A percentile compares a stretch with the other conserved stretches of the same genome.
Conservation (phyloP, 192 early-diverging fungal genomes). For the Podila minutissima region DNA sequence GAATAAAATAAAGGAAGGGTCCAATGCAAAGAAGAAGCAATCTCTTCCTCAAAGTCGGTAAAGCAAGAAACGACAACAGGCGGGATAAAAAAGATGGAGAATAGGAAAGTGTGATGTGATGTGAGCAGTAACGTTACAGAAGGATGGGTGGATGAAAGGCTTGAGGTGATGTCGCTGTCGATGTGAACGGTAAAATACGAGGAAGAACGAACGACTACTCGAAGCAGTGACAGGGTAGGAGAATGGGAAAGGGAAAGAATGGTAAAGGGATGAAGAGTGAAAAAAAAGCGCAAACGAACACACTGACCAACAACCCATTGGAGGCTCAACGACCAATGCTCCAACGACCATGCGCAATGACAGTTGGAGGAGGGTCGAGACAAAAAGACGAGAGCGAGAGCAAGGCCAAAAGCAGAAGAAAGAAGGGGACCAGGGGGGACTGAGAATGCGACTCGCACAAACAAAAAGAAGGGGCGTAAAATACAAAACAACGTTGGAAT, state of each 20-base stretch:
- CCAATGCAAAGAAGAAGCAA: not conserved
- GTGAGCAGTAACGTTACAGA: not conserved
- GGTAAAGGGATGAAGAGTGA: constrained; percentile 1
- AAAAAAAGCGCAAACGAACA: not conserved
- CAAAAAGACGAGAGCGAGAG: not conserved
- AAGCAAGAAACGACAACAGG: not conserved
- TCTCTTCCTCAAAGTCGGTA: too few relatives aligned
- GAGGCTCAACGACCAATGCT: too few relatives aligned
- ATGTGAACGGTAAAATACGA: not conserved
- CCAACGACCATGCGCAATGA: not conserved
- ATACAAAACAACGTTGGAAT: not conserved
- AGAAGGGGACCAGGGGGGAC: not conserved
- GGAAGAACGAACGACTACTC: not conserved
- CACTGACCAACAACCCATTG: too few relatives aligned
- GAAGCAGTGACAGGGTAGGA: not conserved
- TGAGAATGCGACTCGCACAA: not conserved
- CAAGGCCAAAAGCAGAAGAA: not conserved
- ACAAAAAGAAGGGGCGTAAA: not conserved
- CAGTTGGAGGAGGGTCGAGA: not conserved
- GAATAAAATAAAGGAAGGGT: not conserved
- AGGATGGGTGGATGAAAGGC: not conserved
- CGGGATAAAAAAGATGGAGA: not conserved
- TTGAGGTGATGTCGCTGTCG: not conserved
- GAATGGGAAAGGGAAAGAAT: not conserved
- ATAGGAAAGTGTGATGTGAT: not conserved